These are phyloP conservation scores for Fraxinus latifolia DNA, from an alignment of 305 asterid species.

Conservation along the genomic window DNA sequence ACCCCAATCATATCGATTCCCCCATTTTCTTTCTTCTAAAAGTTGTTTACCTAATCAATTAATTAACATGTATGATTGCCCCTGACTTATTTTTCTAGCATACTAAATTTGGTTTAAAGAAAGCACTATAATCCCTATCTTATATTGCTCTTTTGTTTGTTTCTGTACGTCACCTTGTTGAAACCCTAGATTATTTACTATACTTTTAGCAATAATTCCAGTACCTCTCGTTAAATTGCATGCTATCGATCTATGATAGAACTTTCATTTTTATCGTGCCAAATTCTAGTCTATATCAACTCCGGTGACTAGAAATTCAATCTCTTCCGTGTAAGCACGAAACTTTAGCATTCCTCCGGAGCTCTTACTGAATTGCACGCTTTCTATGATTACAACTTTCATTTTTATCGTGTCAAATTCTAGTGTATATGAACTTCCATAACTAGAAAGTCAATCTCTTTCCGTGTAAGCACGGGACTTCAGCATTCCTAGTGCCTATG, in stretches of 20 bases:
- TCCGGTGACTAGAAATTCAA: neutral
- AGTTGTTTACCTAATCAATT: slow-evolving; percentile 36
- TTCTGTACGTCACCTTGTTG: slow-evolving; percentile 7
- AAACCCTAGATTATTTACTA: neutral
- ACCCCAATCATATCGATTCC: slow-evolving; percentile 8
- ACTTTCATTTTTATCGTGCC: neutral
- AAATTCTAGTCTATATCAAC: neutral
- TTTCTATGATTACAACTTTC: neutral
- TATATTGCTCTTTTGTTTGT: slow-evolving; percentile 19
- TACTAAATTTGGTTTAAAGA: neutral
- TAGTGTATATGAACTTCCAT: neutral
- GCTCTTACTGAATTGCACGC: neutral
- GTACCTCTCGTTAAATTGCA: neutral
- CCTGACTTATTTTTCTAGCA: neutral
- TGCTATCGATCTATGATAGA: neutral
- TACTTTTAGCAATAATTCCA: neutral
- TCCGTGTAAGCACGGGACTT: neutral
- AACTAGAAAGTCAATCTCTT: neutral
- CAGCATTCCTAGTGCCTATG: neutral
- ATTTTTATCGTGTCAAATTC: neutral
- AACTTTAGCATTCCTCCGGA: neutral
- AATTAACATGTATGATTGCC: neutral
- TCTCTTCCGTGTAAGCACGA: neutral
- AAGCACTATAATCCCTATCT: neutral
- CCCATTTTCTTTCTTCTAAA: slow-evolving; percentile 4